A percentile compares a stretch with the other conserved stretches of the same genome.
These are phyloP conservation scores for Vigna unguiculata DNA, from an alignment of 306 rosid genomes.

Conservation along the genomic window DNA sequence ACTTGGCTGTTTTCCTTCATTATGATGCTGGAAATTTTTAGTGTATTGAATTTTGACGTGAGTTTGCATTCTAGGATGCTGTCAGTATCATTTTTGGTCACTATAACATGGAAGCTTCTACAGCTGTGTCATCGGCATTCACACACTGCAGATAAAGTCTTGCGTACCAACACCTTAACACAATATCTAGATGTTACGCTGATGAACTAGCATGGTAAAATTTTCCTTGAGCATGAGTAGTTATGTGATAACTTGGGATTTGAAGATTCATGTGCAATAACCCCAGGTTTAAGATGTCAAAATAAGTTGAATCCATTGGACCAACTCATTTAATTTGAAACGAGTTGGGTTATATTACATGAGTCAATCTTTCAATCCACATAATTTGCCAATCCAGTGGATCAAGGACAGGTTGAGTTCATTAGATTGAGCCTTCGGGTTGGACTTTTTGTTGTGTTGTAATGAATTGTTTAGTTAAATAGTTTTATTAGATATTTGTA, in stretches of 20 bases:
- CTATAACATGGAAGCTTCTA: conserved; percentile 23
- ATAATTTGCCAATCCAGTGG: too few species aligned
- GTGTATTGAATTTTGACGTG: neutral
- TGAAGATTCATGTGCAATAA: neutral
- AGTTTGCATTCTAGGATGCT: conserved; percentile 26
- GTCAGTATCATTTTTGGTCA: conserved; percentile 27
- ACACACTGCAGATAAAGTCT: conserved; percentile 8
- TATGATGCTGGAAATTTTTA: conserved; percentile 2
- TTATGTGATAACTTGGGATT: neutral
- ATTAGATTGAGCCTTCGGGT: neutral
- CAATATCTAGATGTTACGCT: conserved; percentile 19
- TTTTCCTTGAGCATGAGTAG: neutral
- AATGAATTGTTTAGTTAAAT: neutral
- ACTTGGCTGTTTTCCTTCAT: neutral
- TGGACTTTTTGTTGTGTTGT: neutral
- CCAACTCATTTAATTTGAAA: too few species aligned
- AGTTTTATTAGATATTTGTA: too few species aligned
- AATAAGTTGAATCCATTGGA: too few species aligned
- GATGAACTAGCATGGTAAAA: conserved; percentile 27
- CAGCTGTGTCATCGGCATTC: conserved; percentile 12
- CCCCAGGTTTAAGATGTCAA: neutral
- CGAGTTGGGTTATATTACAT: neutral
- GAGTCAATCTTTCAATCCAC: neutral
- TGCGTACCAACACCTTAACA: conserved; percentile 1
- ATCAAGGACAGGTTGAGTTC: neutral